Conservation (phyloP, 345 rosid species). For the Hirschfeldia incana region DNA sequence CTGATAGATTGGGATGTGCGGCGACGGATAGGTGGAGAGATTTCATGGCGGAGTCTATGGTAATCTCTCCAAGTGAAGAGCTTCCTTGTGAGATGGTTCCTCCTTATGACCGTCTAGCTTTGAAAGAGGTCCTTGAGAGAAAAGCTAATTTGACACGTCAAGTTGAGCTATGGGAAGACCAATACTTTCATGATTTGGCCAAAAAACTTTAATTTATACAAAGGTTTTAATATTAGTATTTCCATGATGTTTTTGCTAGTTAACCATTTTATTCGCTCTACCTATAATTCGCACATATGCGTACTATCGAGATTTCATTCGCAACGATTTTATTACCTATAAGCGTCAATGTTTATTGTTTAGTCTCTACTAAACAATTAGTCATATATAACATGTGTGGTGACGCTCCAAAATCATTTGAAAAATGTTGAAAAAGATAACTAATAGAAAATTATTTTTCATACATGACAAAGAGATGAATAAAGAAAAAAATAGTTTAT, state of each 20-base stretch:
- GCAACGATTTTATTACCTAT: not conserved
- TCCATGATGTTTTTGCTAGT: not conserved
- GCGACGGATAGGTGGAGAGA: constrained; percentile 40
- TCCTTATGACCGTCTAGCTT: constrained; percentile 7
- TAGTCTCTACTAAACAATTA: not conserved
- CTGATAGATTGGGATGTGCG: constrained; percentile 50
- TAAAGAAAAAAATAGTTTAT: not conserved
- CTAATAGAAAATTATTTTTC: not conserved
- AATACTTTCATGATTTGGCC: constrained; percentile 39
- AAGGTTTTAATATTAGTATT: not conserved
- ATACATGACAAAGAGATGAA: not conserved
- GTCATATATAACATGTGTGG: not conserved
- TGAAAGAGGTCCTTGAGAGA: not conserved
- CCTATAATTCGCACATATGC: not conserved
- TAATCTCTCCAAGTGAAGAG: constrained; percentile 47
- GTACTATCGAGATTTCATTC: not conserved
- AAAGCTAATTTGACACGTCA: constrained; percentile 31
- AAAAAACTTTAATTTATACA: constrained; percentile 3
- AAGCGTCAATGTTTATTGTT: not conserved
- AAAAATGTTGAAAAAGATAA: not conserved
- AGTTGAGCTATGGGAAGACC: constrained; percentile 59
- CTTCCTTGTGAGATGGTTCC: not conserved
- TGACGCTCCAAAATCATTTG: not conserved
- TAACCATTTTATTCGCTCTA: not conserved
- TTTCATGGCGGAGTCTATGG: constrained; percentile 59